Evolutionary conservation across 2,329 filamentous ascomycete genomes (phyloP).

Genomic region (Colletotrichum sansevieriae): DNA sequence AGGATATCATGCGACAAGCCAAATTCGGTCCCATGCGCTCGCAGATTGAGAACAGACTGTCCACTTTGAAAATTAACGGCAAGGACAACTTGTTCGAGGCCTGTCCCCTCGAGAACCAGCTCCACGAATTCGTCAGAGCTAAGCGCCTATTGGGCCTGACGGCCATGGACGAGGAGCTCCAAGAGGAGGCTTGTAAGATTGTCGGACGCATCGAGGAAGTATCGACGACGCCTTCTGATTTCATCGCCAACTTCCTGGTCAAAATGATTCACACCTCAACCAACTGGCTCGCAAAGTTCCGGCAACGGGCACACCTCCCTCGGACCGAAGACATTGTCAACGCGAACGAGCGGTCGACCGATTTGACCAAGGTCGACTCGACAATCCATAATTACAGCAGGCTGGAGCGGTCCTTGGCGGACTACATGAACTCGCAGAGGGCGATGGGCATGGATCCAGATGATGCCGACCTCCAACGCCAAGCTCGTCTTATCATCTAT

Average conservation of each 20-base stretch:
- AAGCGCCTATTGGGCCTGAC: constrained; percentile 68
- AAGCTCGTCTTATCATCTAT: constrained; percentile 73
- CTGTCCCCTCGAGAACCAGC: constrained; percentile 67
- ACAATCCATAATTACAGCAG: constrained; percentile 70
- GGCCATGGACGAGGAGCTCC: constrained; percentile 70
- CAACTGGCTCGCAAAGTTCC: constrained; percentile 68
- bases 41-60: constrained; percentile 61
- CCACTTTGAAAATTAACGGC: constrained; percentile 67
- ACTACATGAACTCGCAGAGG: constrained; percentile 62
- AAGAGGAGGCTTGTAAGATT: constrained; percentile 70
- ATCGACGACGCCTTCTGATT: constrained; percentile 62
- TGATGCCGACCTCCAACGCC: constrained; percentile 67
- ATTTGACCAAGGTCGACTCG: constrained; percentile 68
- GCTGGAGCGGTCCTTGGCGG: constrained; percentile 67
- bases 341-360: constrained; percentile 62
- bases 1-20: constrained; percentile 57
- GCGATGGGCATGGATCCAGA: constrained; percentile 61
- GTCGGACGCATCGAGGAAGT: constrained; percentile 68
- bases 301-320: constrained; percentile 68
- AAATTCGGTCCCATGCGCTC: constrained; percentile 62
- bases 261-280: constrained; percentile 64
- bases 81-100: constrained; percentile 69
- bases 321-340: constrained; percentile 68
- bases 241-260: constrained; percentile 68
- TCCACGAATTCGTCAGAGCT: constrained; percentile 66